Base-by-base conservation (phyloP, 805 yeast genomes). In the Saccharomycopsis selenospora region DNA sequence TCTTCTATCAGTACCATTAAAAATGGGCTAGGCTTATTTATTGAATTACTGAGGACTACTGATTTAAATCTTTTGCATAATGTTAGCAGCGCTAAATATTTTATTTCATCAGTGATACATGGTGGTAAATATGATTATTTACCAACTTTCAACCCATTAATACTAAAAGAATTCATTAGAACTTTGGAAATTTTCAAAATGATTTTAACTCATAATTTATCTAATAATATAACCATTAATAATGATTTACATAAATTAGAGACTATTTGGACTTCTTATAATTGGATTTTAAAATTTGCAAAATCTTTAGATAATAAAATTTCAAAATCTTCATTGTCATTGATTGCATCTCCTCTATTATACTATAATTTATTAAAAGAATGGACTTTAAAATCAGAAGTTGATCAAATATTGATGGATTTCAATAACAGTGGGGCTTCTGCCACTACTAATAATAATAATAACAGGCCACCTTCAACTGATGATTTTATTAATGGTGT, bases 21-120 rank as follows among this genome's bases (percentile, higher is more conserved):
- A 28, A 25, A 27, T 18, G 45, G 45, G 14, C 11, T 42, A 13
- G 45, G 45, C 11, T 27, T 42, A n/a, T 42, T 27, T n/a, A 26
- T 26, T 18, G 45, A 42, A 13, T 17, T 42, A 22, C 27, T 42
- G 14, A 18, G 26, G 4, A 20, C 13, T 28, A 28, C 13, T 29
- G 14, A 18, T 14, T 17, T 10, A 11, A n/a, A 42, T 13, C 6
- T 24, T 10, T 14, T 27, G 8, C 18, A 17, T 20, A 20, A 26
- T n/a, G 22, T 27, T 3, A 18, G 22, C 13, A 25, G 30, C 29
- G 28, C 28, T 7, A 24, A n/a, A 7, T 41, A 41, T 25, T 11
- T 25, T 8, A 17, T 41, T 25, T 41, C 44, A 4, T 4, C 38
- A 14, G 38, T 33, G 38, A 33, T 33, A 14, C 38, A 33, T 14